These are phyloP conservation scores for Wickerhamiella domercqiae DNA, from an alignment of 805 yeast genomes.

Conservation along the genomic window DNA sequence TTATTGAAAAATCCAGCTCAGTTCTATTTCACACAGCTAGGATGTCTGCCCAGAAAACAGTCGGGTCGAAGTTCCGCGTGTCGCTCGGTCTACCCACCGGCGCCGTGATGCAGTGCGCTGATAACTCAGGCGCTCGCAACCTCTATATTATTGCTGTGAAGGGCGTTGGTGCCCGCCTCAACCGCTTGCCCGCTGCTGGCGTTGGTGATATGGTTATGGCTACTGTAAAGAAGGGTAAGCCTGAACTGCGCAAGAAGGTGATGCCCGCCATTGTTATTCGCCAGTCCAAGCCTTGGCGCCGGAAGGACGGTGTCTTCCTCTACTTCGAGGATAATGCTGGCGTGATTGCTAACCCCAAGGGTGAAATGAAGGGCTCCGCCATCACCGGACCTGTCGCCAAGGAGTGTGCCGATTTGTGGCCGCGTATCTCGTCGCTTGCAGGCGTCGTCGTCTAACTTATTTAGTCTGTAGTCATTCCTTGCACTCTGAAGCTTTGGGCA, in stretches of 20 bases:
- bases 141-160: conserved; percentile 96
- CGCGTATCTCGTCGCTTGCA: conserved; percentile 99
- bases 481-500: no score
- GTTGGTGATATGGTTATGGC: conserved; percentile 80
- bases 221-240: conserved; percentile 99
- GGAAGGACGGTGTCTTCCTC: conserved; percentile 99
- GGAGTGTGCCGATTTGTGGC: conserved; percentile 99
- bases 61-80: conserved; percentile 95
- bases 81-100: conserved; percentile 99
- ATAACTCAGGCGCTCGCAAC: conserved; percentile 99
- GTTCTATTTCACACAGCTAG: no score
- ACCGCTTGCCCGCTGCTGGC: conserved; percentile 99
- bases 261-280: conserved; percentile 99
- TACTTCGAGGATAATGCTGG: conserved; percentile 99
- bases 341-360: conserved; percentile 99
- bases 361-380: conserved; percentile 99
- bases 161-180: conserved; percentile 98
- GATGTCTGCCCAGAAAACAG: conserved; percentile 19
- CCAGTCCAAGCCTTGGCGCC: conserved; percentile 99
- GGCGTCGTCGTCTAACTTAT: conserved; percentile 92
- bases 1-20: no score
- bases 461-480: no score
- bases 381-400: conserved; percentile 99
- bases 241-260: conserved; percentile 99
- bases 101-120: conserved; percentile 99